Percentiles rank a stretch among this genome's conserved stretches.
phyloP scores from a whole-genome alignment of 2,329 filamentous ascomycete species.

The Colletotrichum kahawae region DNA sequence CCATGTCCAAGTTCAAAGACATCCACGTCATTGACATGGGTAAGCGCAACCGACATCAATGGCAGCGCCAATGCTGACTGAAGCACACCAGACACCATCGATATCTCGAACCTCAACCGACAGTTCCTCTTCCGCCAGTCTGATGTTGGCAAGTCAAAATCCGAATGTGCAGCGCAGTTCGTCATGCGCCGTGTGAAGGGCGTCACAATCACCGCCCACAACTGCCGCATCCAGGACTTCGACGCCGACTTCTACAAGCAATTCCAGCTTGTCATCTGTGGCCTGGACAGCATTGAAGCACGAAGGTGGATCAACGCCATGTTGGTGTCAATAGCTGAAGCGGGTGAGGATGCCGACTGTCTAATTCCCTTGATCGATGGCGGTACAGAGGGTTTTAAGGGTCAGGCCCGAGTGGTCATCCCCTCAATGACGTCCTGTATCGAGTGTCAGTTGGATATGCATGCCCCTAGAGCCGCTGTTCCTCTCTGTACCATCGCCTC shows the following conservation, averaged over 20 bases:
- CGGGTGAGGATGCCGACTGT: conserved; percentile 75
- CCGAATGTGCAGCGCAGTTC: conserved; percentile 89
- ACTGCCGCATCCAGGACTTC: conserved; percentile 95
- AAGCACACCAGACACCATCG: conserved; percentile 78
- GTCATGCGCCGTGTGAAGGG: conserved; percentile 89
- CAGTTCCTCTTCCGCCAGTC: conserved; percentile 93
- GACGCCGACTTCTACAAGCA: conserved; percentile 97
- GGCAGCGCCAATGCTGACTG: background rate
- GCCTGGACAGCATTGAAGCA: conserved; percentile 95
- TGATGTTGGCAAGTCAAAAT: conserved; percentile 93
- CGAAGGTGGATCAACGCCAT: conserved; percentile 98
- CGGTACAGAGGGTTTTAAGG: conserved; percentile 98
- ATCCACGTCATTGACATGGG: conserved; percentile 99
- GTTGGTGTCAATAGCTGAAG: conserved; percentile 87
- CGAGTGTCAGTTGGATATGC: conserved; percentile 98
- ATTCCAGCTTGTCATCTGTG: conserved; percentile 92
- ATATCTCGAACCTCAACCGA: conserved; percentile 96
- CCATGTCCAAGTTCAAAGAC: conserved; percentile 92
- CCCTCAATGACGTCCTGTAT: conserved; percentile 95
- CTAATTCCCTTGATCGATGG: conserved; percentile 96
- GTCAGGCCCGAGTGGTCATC: conserved; percentile 89
- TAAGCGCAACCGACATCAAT: conserved; percentile 39
- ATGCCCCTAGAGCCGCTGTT: conserved; percentile 94
- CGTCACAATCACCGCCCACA: conserved; percentile 92
- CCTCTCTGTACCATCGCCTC: conserved; percentile 95